Conservation (phyloP, 306 rosid genomes). For the Dicorynia guianensis region DNA sequence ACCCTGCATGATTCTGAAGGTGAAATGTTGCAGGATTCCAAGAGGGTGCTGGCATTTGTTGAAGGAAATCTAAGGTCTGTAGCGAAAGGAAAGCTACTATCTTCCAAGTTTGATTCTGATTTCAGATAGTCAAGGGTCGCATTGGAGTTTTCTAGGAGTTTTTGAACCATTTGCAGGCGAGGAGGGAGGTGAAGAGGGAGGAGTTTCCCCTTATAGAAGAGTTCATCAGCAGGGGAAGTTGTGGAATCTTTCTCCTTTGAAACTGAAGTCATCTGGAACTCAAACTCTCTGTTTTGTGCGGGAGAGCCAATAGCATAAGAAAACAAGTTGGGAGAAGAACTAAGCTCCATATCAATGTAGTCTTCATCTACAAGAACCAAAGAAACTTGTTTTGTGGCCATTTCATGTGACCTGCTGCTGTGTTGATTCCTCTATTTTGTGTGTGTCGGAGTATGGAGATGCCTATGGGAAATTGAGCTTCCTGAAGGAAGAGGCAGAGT, state of each 20-base stretch:
- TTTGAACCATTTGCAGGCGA: constrained; percentile 87
- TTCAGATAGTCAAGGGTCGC: constrained; percentile 37
- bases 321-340: constrained; percentile 56
- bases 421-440: constrained; percentile 42
- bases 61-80: constrained; percentile 44
- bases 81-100: constrained; percentile 45
- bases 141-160: constrained; percentile 56
- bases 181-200: constrained; percentile 97
- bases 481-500: constrained; percentile 53
- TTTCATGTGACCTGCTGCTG: constrained; percentile 50
- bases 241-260: constrained; percentile 53
- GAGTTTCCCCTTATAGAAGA: constrained; percentile 95
- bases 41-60: constrained; percentile 47
- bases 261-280: constrained; percentile 79
- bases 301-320: constrained; percentile 64
- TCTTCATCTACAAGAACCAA: constrained; percentile 70
- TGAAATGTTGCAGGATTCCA: constrained; percentile 61
- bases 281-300: constrained; percentile 77
- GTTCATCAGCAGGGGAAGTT: constrained; percentile 89
- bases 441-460: constrained; percentile 49
- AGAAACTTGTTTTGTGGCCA: constrained; percentile 61
- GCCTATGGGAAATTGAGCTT: constrained; percentile 78
- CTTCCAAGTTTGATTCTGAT: constrained; percentile 48
- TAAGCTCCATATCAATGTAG: constrained; percentile 88
- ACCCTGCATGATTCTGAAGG: constrained; percentile 74